A percentile compares a stretch with the other conserved stretches of the same genome.
Evolutionary conservation across 495 filamentous ascomycete species (phyloP).

Genomic region (Xylaria longipes): DNA sequence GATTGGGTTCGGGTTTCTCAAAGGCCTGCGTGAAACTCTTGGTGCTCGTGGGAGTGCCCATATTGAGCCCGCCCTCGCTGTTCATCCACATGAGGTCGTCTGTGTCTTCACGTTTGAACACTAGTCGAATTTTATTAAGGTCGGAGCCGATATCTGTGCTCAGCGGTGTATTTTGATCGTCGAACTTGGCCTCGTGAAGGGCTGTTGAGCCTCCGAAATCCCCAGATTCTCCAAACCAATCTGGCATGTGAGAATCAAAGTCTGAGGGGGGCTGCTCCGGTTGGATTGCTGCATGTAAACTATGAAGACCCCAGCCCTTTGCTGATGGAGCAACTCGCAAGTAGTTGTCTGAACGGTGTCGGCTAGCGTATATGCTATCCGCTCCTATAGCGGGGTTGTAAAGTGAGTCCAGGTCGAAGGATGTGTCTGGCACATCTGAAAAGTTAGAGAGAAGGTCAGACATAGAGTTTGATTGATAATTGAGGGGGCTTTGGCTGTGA

Average conservation of each 20-base stretch:
- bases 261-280: not conserved
- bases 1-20: not conserved
- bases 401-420: slow-evolving; percentile 22
- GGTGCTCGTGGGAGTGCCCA: slow-evolving; percentile 6
- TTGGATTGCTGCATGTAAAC: slow-evolving; percentile 20
- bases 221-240: slow-evolving; percentile 15
- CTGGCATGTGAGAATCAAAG: slow-evolving; percentile 24
- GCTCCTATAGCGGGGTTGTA: not conserved
- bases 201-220: not conserved
- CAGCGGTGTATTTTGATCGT: not conserved
- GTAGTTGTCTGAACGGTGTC: slow-evolving; percentile 20
- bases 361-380: slow-evolving; percentile 7
- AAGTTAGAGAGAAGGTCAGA: slow-evolving; percentile 23
- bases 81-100: slow-evolving; percentile 10
- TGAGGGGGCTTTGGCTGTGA: not conserved
- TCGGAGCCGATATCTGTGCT: slow-evolving; percentile 1
- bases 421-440: slow-evolving; percentile 17
- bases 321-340: slow-evolving; percentile 24
- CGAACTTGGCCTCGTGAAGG: slow-evolving; percentile 9
- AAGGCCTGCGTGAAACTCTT: slow-evolving; percentile 15
- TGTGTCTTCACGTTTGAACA: slow-evolving; percentile 15
- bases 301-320: slow-evolving; percentile 26
- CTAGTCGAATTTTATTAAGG: not conserved
- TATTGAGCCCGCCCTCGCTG: not conserved
- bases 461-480: slow-evolving; percentile 2